A percentile compares a stretch with the other conserved stretches of the same genome.
phyloP scores from a whole-genome alignment of 768 basidiomycete species.

The Russula abietina region DNA sequence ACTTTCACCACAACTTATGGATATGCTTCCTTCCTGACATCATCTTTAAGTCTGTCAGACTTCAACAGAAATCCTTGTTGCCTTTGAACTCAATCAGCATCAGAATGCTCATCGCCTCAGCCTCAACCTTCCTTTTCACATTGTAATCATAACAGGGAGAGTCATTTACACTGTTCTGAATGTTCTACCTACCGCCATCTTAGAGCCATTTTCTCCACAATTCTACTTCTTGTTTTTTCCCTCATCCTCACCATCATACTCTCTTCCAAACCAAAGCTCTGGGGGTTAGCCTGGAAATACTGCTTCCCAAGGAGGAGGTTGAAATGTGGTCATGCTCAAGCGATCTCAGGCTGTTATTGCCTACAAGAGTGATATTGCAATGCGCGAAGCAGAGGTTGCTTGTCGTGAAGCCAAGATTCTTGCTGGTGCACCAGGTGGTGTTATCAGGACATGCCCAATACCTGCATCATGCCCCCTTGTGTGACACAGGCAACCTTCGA shows the following conservation, averaged over 20 bases:
- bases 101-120: too few relatives aligned
- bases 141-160: conserved; percentile 46
- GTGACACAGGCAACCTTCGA: conserved; percentile 52
- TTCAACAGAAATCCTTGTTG: conserved; percentile 83
- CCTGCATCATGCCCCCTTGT: conserved; percentile 50
- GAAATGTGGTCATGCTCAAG: conserved; percentile 74
- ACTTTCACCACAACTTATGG: too few relatives aligned
- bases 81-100: conserved; percentile 58
- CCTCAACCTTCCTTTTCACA: conserved; percentile 82
- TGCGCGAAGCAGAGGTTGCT: conserved; percentile 83
- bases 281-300: conserved; percentile 30
- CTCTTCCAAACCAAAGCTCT: conserved; percentile 56
- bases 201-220: conserved; percentile 84
- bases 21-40: too few relatives aligned
- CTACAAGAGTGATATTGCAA: conserved; percentile 72
- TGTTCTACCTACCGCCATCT: conserved; percentile 65
- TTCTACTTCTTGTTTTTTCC: conserved; percentile 78
- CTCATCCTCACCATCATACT: conserved; percentile 88
- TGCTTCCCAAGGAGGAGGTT: conserved; percentile 47
- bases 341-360: conserved; percentile 74
- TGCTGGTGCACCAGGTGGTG: conserved; percentile 76
- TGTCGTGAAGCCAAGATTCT: conserved; percentile 83
- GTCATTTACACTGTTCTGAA: conserved; percentile 52
- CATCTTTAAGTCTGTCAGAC: too few relatives aligned
- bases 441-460: conserved; percentile 49